Evolutionary conservation across 1,139 yeast genomes (phyloP), one percentile per base, ranked within the genome.

Genomic region (Sugiyamaella sp.): DNA sequence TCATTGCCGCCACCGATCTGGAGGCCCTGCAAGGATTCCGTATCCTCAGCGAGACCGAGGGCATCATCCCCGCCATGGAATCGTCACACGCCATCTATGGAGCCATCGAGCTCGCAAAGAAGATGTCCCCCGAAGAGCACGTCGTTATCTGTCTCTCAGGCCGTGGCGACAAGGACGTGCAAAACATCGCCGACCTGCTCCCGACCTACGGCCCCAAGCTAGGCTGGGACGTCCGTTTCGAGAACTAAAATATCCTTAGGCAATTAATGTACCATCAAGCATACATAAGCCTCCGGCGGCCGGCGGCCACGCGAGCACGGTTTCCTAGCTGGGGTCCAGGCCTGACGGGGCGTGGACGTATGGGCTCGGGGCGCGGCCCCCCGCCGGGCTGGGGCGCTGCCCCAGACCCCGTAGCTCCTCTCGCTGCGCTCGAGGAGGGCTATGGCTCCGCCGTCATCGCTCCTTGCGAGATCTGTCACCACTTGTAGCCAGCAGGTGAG

Each of bases 131-230:
- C 63, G 97, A 87, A 61, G 81, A 90, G 74, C 84, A 89, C 68
- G 76, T 93, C 58, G 85, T 93, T 57, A 87, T 93, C 67, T 89
- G 90, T 69, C 81, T 93, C 56, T 89, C 97, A 51, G 99, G 99
- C 66, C 88, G 99, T 78, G 99, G 99, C 74, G 99, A 95, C 71
- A 93, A 93, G 77, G 99, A 93, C 70, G 99, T 93, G 35, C 97
- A 91, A 75, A 88, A 93, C 69, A 97, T 93, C 55, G 99, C 99
- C 41, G 97, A 93, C 71, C 82, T 86, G 49, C 79, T 93, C 68
- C 99, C 99, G 46, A 81, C 73, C 58, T 78, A 90, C 57, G 99
- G 99, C 45, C 95, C 93, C 50, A 71, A 84, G 71, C 91, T 93
- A 68, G 93, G 86, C 64, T 93, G 99, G 99, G 98, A 93, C 71